These are phyloP conservation scores for Mucor mucedo DNA, from an alignment of 371 early-diverging fungal species.

Conservation along the genomic window DNA sequence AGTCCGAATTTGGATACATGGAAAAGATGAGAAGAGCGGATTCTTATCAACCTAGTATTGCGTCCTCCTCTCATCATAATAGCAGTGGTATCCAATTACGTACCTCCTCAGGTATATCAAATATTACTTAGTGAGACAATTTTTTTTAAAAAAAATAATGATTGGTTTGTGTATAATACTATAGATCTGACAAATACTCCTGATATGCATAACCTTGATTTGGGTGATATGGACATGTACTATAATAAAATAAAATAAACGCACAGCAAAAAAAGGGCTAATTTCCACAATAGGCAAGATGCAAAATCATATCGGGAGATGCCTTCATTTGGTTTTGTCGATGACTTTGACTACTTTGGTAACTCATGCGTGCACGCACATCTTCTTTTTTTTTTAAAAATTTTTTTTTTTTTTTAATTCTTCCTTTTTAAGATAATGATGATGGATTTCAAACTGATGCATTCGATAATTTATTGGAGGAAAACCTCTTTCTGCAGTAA, in stretches of 20 bases:
- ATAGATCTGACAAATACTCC: slow-evolving; percentile 13
- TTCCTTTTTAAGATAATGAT: neutral
- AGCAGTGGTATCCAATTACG: slow-evolving; percentile 2
- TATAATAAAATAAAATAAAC: neutral
- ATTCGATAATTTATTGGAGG: no score
- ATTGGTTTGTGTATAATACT: neutral
- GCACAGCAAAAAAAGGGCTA: neutral
- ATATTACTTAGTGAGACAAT: neutral
- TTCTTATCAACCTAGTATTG: neutral
- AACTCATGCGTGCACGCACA: neutral
- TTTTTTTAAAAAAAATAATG: neutral
- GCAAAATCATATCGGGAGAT: neutral
- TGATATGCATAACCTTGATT: slow-evolving; percentile 14
- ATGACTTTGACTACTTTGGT: neutral
- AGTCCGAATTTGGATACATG: neutral
- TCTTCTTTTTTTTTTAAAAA: neutral
- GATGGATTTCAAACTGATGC: neutral
- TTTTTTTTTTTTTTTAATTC: neutral
- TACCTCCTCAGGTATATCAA: slow-evolving; percentile 13
- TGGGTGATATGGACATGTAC: slow-evolving; percentile 2
- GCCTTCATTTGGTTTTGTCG: neutral
- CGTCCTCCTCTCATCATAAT: neutral
- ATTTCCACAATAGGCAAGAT: neutral
- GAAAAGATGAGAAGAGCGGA: slow-evolving; percentile 11
- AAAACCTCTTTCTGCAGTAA: no score